A percentile compares a stretch with the other conserved stretches of the same genome.
These are phyloP conservation scores for Citrus inodora DNA, from an alignment of 345 rosid species.

Conservation along the genomic window DNA sequence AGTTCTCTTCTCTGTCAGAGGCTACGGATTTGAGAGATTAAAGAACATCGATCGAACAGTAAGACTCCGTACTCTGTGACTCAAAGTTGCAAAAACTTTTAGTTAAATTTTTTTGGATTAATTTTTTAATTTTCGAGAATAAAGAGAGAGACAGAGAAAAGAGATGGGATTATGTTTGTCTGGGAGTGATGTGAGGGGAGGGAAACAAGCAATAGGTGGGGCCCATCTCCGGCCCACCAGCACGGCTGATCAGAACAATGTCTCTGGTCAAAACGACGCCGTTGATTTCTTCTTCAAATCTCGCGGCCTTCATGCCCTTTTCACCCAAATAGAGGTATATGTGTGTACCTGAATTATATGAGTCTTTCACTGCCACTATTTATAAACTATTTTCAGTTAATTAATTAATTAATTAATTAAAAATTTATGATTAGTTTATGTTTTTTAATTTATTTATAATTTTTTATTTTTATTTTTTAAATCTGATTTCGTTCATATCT, in stretches of 20 bases:
- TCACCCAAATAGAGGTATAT: constrained; percentile 68
- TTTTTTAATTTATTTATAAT: too few species aligned
- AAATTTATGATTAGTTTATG: too few species aligned
- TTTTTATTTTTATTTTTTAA: too few species aligned
- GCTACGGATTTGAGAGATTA: too few species aligned
- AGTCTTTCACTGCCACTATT: too few species aligned
- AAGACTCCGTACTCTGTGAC: too few species aligned
- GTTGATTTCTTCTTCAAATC: constrained; percentile 62
- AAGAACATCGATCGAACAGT: too few species aligned
- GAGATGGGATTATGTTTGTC: constrained; percentile 65
- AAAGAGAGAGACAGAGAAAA: too few species aligned
- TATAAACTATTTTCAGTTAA: too few species aligned
- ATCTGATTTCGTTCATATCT: accelerated
- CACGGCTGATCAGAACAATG: constrained; percentile 12
- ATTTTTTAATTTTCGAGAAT: background rate
- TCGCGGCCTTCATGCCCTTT: constrained; percentile 48
- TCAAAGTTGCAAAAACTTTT: background rate
- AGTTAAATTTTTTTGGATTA: too few species aligned
- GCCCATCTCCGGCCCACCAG: constrained; percentile 30
- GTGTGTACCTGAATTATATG: background rate
- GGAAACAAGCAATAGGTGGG: constrained; percentile 74
- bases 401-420: too few species aligned
- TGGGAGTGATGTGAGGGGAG: constrained; percentile 57
- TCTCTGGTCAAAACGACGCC: constrained; percentile 51
- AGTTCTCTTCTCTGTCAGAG: too few species aligned